Evolutionary conservation across 1,284 basidiomycete genomes (phyloP), one percentile per base, ranked within the genome.

Genomic region (Erythrobasidium hasegawianum): DNA sequence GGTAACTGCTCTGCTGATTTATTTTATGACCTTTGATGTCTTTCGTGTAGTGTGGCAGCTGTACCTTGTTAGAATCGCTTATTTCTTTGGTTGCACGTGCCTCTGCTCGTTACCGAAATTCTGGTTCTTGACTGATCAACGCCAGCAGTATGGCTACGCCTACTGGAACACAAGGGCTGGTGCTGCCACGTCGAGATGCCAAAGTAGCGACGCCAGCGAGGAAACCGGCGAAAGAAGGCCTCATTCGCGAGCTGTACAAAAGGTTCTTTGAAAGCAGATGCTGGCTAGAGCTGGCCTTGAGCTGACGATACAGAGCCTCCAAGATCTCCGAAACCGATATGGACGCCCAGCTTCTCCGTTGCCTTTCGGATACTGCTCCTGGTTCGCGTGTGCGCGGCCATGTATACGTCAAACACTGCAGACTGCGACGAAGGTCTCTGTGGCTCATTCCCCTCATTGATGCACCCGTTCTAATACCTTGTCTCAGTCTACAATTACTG

Each of bases 351-450:
- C 67, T 87, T 93, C 72, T 87, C 86, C 18, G 80, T 89, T 11
- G 92, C 92, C 8, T 81, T 97, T 69, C 85, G 93, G 55, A 83
- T 95, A 50, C 78, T 97, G 49, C 79, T 96, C 55, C 83, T 97
- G 45, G 77, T 94, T n/a, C 85, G 95, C 26, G 83, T 94, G 49
- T 81, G 84, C n/a, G 87, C 85, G 2, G 95, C 93, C 2, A 95
- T 97, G 90, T 97, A 94, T 76, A 85, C 87, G n/a, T 56, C 68
- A 7, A 89, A 92, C 72, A 90, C 97, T 68, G 84, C 87, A 71
- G 96, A 98, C 77, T 98, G 96, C 73, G 96, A 99, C 75, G 96
- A 99, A 84, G 90, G 93, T 92, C 81, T 18, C 2, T 3, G n/a
- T 13, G 4, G 7, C 29, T 24, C 10, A 38, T 56, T 3, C 20